phyloP scores from a whole-genome alignment of 306 rosid species.

The Quercus suber region DNA sequence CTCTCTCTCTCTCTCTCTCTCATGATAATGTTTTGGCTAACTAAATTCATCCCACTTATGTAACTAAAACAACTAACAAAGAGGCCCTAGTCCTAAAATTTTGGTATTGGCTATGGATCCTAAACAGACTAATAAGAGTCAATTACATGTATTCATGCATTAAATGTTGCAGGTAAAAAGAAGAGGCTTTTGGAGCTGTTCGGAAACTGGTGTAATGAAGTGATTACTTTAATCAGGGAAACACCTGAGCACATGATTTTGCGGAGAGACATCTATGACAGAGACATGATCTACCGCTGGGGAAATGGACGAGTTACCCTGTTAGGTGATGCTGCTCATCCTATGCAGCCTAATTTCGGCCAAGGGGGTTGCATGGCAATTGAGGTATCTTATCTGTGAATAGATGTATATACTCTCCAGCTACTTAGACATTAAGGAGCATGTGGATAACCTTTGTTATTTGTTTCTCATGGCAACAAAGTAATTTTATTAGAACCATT shows the following conservation, averaged over 20 bases:
- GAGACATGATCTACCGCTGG: constrained; percentile 38
- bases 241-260: constrained; percentile 38
- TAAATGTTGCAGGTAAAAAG: constrained; percentile 31
- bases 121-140: no score
- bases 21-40: constrained; percentile 9
- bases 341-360: constrained; percentile 54
- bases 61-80: no score
- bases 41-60: not conserved
- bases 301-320: constrained; percentile 43
- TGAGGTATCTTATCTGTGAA: constrained; percentile 24
- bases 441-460: no score
- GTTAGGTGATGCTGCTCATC: constrained; percentile 49
- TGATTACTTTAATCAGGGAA: constrained; percentile 34
- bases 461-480: no score
- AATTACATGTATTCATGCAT: not conserved
- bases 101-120: no score
- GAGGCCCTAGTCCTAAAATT: no score
- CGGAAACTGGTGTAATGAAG: constrained; percentile 44
- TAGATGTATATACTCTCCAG: not conserved
- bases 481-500: no score
- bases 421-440: no score
- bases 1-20: not conserved
- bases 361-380: constrained; percentile 49
- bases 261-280: constrained; percentile 46
- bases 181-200: constrained; percentile 31